Evolutionary conservation across 1,284 basidiomycete genomes (phyloP).

Genomic region (Trichosporon sp.): DNA sequence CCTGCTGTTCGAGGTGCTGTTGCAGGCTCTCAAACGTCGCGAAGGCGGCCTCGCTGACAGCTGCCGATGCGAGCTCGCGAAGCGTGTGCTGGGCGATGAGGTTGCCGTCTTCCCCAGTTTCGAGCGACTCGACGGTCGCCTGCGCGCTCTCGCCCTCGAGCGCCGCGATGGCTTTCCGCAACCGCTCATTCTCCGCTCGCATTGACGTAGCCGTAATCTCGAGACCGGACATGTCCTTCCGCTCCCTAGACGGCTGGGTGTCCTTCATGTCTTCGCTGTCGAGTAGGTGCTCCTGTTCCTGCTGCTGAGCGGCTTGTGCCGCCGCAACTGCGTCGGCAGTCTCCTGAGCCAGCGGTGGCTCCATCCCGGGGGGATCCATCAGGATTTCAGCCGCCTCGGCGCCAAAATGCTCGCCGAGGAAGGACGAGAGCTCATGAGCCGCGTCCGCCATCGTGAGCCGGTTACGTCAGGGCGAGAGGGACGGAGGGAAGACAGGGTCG

Average conservation of each 20-base stretch:
- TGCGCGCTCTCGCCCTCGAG: conserved; percentile 21
- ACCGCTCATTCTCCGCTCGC: conserved; percentile 30
- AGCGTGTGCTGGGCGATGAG: conserved; percentile 28
- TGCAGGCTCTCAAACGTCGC: conserved; percentile 31
- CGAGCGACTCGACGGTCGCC: conserved; percentile 5
- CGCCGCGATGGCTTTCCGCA: conserved; percentile 22
- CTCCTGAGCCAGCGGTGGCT: background rate
- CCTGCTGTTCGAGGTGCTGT: conserved; percentile 28
- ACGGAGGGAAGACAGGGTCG: background rate
- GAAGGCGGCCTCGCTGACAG: conserved; percentile 21
- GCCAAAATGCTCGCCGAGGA: conserved; percentile 14
- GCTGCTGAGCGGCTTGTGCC: background rate
- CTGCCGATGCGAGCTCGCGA: conserved; percentile 34
- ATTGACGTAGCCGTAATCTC: conserved; percentile 26
- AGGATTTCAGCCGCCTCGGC: conserved; percentile 15
- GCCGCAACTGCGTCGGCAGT: background rate
- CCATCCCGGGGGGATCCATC: conserved; percentile 4
- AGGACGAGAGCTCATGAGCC: conserved; percentile 14
- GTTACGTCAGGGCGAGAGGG: background rate
- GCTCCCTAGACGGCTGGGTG: background rate
- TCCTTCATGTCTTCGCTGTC: conserved; percentile 8
- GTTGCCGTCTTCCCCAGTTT: conserved; percentile 17
- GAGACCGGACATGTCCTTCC: conserved; percentile 16
- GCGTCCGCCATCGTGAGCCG: conserved; percentile 8
- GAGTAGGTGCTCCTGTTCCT: background rate